Evolutionary conservation across 1,284 basidiomycete species (phyloP), one percentile per base, ranked within the genome.

Genomic region (Ustilago trichophora): DNA sequence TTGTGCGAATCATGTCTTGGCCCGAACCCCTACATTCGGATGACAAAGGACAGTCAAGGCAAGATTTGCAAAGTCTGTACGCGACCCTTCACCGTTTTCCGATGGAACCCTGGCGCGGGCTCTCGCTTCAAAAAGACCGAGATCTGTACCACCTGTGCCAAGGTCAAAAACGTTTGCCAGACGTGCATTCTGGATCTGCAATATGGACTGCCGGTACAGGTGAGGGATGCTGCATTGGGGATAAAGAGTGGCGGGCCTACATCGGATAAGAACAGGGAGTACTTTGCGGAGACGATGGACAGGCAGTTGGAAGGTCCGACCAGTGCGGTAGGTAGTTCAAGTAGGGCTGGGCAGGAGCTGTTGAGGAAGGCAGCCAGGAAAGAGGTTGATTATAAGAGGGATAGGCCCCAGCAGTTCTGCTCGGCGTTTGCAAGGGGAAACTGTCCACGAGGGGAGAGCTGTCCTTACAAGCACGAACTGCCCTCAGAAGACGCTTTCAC

Each of bases 81-180:
- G 90, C 81, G 51, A 64, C 83, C 93, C 6, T 97, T 96, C 84
- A 97, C 94, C 48, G 91, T 98, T 72, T 99, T 98, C 83, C 89
- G 93, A 40, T 98, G 96, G 96, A 95, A 97, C 77, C 94, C 96
- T 2, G 96, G 96, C 45, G 78, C 83, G 13, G 95, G 93, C 35
- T 90, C 89, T 80, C 89, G 96, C 34, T 96, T 89, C 87, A 98
- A 98, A 85, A 92, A 93, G 74, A 99, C 96, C 5, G 95, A 98
- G 66, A 90, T 98, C 70, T 99, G 96, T 83, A 93, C 96, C 81
- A 98, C 96, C 1, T 98, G 96, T 77, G 92, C 95, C 32, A 98
- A 97, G 85, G 90, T 97, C 75, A 97, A 98, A 86, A 97, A 98
- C 78, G 91, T 96, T 35, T 99, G 96, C 84, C 96, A 98, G 84